Conservation (phyloP, 1,284 basidiomycete genomes). For the Vanrija pseudolonga region DNA sequence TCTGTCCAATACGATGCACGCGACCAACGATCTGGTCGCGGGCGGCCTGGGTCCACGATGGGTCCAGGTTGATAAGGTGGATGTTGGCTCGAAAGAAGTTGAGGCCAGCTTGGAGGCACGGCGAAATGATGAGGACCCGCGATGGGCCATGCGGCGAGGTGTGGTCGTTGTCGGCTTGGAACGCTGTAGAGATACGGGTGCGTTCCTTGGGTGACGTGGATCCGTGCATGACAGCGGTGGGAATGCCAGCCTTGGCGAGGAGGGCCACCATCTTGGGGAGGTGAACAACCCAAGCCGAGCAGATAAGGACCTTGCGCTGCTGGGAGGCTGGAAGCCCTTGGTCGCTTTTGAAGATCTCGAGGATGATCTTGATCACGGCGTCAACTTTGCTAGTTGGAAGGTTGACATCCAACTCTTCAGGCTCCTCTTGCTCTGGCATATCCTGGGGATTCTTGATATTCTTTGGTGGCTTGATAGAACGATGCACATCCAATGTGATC, state of each 20-base stretch:
- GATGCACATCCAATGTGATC: no score
- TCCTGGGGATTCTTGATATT: no score
- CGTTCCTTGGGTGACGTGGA: no score
- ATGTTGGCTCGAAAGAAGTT: constrained; percentile 1
- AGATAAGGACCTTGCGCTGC: no score
- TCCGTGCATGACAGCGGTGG: not conserved
- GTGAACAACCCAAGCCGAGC: no score
- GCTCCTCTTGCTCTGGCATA: no score
- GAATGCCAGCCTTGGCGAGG: not conserved
- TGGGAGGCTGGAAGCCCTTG: no score
- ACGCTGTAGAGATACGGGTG: not conserved
- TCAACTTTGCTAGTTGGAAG: no score
- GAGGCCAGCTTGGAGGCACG: not conserved
- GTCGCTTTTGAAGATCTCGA: no score
- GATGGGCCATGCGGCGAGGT: not conserved
- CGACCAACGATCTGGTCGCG: not conserved
- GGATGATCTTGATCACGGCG: no score
- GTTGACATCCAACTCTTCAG: no score
- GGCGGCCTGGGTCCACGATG: not conserved
- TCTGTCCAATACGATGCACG: not conserved
- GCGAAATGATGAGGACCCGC: not conserved
- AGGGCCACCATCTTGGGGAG: not conserved
- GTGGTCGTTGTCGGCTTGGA: not conserved
- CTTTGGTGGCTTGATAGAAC: no score
- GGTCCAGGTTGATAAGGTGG: not conserved